Conservation (phyloP, 768 basidiomycete genomes). For the Roridomyces roridus region DNA sequence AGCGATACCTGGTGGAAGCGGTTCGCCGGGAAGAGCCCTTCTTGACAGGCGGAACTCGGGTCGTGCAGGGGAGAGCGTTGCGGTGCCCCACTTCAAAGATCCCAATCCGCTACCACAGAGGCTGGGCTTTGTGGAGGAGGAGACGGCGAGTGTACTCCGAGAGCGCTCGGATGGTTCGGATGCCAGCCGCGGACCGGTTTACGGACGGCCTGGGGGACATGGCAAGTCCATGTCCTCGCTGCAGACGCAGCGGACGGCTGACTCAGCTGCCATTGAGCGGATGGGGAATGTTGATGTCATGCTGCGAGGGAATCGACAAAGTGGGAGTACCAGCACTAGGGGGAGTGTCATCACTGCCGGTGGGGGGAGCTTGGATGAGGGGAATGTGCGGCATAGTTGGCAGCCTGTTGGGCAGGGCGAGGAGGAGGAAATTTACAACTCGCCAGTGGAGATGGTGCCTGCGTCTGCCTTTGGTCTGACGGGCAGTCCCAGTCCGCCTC, state of each 20-base stretch:
- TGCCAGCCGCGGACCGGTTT: background rate
- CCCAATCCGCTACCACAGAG: constrained; percentile 79
- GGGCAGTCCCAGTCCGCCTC: constrained; percentile 8
- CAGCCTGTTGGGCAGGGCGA: constrained; percentile 13
- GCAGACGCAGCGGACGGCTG: constrained; percentile 63
- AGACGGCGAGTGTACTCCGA: constrained; percentile 23
- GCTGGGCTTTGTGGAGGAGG: constrained; percentile 61
- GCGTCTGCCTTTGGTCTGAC: constrained; percentile 17
- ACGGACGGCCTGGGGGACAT: constrained; percentile 34
- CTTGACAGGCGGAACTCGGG: constrained; percentile 61
- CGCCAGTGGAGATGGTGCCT: constrained; percentile 40
- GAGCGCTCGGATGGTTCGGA: constrained; percentile 20
- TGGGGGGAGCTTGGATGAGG: constrained; percentile 11
- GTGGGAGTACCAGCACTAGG: constrained; percentile 25
- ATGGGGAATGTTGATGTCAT: constrained; percentile 76
- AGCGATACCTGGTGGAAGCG: constrained; percentile 83
- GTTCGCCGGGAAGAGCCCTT: constrained; percentile 68
- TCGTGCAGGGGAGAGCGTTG: constrained; percentile 37
- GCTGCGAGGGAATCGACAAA: constrained; percentile 50
- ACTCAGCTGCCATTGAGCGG: constrained; percentile 71
- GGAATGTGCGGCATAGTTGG: constrained; percentile 12
- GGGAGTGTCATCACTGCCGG: constrained; percentile 37
- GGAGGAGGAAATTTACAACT: constrained; percentile 32
- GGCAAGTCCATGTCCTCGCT: constrained; percentile 62
- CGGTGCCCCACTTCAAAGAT: constrained; percentile 69